Base-by-base conservation (phyloP, 768 basidiomycete species). In the Gelatoporia subvermispora region DNA sequence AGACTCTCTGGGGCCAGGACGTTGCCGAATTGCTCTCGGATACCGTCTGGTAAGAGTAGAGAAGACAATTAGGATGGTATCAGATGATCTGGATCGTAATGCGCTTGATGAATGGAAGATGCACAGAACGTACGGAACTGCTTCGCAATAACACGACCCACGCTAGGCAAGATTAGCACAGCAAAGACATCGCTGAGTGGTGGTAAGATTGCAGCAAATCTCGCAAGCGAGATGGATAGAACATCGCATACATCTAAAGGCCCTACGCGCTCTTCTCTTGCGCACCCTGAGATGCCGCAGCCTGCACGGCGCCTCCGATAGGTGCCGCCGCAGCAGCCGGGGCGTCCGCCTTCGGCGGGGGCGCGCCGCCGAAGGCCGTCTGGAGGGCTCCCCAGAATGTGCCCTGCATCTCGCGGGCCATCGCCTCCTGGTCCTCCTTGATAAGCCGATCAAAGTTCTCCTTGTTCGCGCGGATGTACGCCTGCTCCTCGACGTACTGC, bases 401-500 rank as follows among this genome's bases (percentile, higher is more conserved):
- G 16, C 48, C 47, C 17, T 71, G 73, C 73, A 77, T 71, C 58
- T 78, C 73, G 51, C 66, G 67, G 49, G 69, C 67, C 68, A 73
- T 69, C 24, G 69, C 69, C 59, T 80, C 68, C 46, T 65, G 69
- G 37, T 79, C 77, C 45, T 78, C 78, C 57, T 79, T 77, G 55
- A 80, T 62, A 58, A 70, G 45, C 45, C 67, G 62, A 52, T 80
- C 75, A 52, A 80, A 77, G 42, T 75, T 68, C 28, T 56, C 71
- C 60, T 74, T 78, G 65, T 81, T 73, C 35, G 74, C 59, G 28
- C 63, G 63, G 52, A 81, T 71, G 57, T 77, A 79, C 44, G 73
- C 69, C 49, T 76, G 73, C 51, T 81, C 79, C 48, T 78, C 76
- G 48, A 60, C 66, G 65, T 80, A 81, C 41, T 69, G 65, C 31